Percentiles rank a stretch among this genome's conserved stretches.
Conservation (phyloP, 805 yeast genomes). For the Metschnikowia henanensis region DNA sequence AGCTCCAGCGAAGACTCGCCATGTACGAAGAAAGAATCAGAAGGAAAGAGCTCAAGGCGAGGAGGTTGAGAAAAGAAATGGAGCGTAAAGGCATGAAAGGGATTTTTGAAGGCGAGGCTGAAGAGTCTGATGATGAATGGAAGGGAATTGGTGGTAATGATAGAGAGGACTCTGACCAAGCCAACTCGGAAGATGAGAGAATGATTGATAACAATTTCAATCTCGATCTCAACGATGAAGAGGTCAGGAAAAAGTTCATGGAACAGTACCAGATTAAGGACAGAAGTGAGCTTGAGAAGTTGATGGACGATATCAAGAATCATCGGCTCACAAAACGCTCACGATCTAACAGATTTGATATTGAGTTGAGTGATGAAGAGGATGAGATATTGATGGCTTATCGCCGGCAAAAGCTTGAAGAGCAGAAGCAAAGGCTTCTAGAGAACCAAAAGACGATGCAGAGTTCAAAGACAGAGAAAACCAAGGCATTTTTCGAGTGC, state of each 20-base stretch:
- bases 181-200: constrained; percentile 73
- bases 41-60: constrained; percentile 32
- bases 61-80: constrained; percentile 48
- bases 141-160: constrained; percentile 76
- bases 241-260: constrained; percentile 55
- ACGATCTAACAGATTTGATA: constrained; percentile 50
- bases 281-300: constrained; percentile 60
- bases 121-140: constrained; percentile 90
- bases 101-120: constrained; percentile 80
- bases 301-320: constrained; percentile 68
- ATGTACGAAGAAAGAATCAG: constrained; percentile 39
- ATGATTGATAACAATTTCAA: constrained; percentile 73
- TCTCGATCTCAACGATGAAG: constrained; percentile 55
- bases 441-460: constrained; percentile 45
- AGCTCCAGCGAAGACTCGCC: constrained; percentile 32
- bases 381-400: constrained; percentile 56
- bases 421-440: constrained; percentile 50
- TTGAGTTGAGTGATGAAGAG: constrained; percentile 75
- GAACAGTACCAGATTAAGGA: constrained; percentile 64
- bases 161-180: constrained; percentile 56
- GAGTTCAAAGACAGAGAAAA: constrained; percentile 51
- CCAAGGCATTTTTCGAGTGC: constrained; percentile 67
- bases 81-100: constrained; percentile 57
- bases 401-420: constrained; percentile 40
- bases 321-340: constrained; percentile 67